These are phyloP conservation scores for Blastobotrys muscicola DNA, from an alignment of 805 yeast species.

Conservation along the genomic window DNA sequence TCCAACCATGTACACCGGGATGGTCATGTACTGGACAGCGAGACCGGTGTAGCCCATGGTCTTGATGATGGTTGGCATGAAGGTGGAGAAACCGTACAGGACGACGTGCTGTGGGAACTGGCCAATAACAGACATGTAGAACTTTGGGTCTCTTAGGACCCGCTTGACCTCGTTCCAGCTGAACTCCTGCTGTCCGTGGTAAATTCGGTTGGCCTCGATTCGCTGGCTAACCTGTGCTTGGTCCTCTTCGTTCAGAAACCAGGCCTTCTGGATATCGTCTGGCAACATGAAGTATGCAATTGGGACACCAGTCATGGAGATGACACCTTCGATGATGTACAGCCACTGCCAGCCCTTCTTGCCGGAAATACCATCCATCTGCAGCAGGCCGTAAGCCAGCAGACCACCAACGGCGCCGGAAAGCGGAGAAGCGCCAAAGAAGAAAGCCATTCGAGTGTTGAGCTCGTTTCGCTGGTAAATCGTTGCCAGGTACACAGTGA, in stretches of 20 bases:
- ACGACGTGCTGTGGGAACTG: constrained; percentile 38
- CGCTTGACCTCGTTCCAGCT: constrained; percentile 26
- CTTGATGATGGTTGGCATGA: constrained; percentile 37
- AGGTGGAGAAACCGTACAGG: constrained; percentile 36
- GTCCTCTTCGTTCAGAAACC: constrained; percentile 33
- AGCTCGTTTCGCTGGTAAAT: constrained; percentile 29
- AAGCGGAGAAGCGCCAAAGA: constrained; percentile 15
- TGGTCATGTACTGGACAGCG: constrained; percentile 36
- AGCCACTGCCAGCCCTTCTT: constrained; percentile 43
- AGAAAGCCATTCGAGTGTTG: constrained; percentile 29
- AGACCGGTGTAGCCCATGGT: constrained; percentile 36
- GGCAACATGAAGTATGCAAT: constrained; percentile 36
- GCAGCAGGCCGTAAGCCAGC: constrained; percentile 1
- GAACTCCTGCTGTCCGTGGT: constrained; percentile 27
- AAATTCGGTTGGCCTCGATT: constrained; percentile 28
- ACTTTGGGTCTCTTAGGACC: constrained; percentile 32
- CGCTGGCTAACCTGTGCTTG: constrained; percentile 30
- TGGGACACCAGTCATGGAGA: constrained; percentile 26
- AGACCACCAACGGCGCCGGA: constrained; percentile 1
- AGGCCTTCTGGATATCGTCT: constrained; percentile 33
- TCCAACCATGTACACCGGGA: constrained; percentile 39
- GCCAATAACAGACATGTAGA: constrained; percentile 29
- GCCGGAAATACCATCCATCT: constrained; percentile 28
- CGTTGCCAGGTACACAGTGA: constrained; percentile 18
- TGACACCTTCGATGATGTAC: constrained; percentile 41